These are phyloP conservation scores for Ettlia oleoabundans DNA, from an alignment of 139 green algal species.

Conservation along the genomic window DNA sequence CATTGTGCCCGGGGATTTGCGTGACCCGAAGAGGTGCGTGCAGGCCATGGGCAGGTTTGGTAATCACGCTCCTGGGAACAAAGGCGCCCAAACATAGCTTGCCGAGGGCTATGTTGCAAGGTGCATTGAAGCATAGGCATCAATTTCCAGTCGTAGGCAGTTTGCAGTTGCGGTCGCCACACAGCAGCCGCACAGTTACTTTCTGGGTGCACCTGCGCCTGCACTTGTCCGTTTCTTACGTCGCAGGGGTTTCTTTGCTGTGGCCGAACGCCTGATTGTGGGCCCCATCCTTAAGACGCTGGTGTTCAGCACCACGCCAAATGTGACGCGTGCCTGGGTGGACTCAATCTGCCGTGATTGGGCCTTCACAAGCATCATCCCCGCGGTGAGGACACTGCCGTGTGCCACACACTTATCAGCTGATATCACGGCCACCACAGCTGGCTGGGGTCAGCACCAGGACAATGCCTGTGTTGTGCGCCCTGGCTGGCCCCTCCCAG, in stretches of 20 bases:
- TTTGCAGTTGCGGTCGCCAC: too few species aligned
- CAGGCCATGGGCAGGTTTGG: too few species aligned
- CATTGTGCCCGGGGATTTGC: slow-evolving; percentile 80
- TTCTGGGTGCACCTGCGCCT: too few species aligned
- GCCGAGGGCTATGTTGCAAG: neutral
- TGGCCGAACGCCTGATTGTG: slow-evolving; percentile 82
- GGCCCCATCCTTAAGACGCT: slow-evolving; percentile 89
- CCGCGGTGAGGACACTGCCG: slow-evolving; percentile 44
- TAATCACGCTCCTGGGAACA: too few species aligned
- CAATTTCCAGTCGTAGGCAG: too few species aligned
- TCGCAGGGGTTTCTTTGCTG: slow-evolving; percentile 61
- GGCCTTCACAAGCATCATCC: slow-evolving; percentile 90
- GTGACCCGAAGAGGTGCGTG: slow-evolving; percentile 63
- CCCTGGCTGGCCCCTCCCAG: too few species aligned
- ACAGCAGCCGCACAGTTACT: too few species aligned
- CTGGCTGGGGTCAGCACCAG: too few species aligned
- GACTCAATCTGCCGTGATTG: slow-evolving; percentile 78
- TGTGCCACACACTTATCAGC: too few species aligned
- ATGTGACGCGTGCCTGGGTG: slow-evolving; percentile 73
- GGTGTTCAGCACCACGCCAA: slow-evolving; percentile 82
- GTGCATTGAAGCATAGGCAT: too few species aligned
- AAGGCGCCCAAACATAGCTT: too few species aligned
- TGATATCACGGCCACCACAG: too few species aligned
- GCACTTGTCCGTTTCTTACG: neutral
- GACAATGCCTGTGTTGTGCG: neutral